These are phyloP conservation scores for Scedosporium minutisporum DNA, from an alignment of 2,329 filamentous ascomycete species.

Conservation along the genomic window DNA sequence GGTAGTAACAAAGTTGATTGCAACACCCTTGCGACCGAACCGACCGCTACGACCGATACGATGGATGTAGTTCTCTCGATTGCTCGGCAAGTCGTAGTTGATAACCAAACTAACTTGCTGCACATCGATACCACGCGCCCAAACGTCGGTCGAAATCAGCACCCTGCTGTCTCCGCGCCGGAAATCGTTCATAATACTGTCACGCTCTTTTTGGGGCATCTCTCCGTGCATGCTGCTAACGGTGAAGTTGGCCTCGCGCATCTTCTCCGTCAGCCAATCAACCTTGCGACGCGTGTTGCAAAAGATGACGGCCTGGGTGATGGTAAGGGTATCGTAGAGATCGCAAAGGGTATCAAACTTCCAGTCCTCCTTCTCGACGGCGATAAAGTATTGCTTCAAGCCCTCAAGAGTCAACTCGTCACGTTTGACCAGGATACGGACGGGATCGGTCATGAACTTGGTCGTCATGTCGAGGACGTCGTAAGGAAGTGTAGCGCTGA, in stretches of 20 bases:
- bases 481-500: conserved; percentile 92
- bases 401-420: conserved; percentile 96
- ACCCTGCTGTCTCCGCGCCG: conserved; percentile 92
- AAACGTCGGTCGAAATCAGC: conserved; percentile 93
- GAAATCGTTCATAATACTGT: conserved; percentile 99
- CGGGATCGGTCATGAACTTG: conserved; percentile 98
- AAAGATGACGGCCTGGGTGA: conserved; percentile 98
- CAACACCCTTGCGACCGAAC: conserved; percentile 96
- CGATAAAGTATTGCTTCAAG: conserved; percentile 98
- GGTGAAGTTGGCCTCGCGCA: conserved; percentile 97
- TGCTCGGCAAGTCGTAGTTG: conserved; percentile 96
- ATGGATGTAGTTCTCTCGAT: conserved; percentile 99
- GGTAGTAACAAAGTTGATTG: conserved; percentile 98
- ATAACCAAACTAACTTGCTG: conserved; percentile 97
- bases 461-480: conserved; percentile 99
- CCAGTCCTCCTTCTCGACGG: conserved; percentile 99
- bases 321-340: conserved; percentile 96
- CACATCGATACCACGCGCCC: conserved; percentile 97
- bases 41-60: conserved; percentile 91
- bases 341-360: conserved; percentile 98
- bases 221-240: conserved; percentile 98
- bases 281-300: conserved; percentile 99
- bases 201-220: conserved; percentile 96
- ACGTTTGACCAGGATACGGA: conserved; percentile 95
- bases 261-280: conserved; percentile 98